A percentile compares a stretch with the other conserved stretches of the same genome.
Evolutionary conservation across 495 filamentous ascomycete species (phyloP).

Genomic region (Penicillium desertorum): DNA sequence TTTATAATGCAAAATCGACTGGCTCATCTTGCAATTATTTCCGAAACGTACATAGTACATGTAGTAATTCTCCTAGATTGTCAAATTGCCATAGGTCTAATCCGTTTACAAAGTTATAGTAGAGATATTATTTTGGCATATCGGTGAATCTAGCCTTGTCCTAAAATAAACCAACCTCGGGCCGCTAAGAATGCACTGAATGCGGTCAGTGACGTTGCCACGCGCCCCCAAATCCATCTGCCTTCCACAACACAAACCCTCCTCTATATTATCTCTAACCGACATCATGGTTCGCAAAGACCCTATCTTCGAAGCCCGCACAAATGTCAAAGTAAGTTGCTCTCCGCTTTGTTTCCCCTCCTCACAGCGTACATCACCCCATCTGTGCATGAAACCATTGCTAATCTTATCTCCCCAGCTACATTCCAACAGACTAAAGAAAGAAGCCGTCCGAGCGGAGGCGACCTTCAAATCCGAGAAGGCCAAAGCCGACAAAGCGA

Average conservation of each 20-base stretch:
- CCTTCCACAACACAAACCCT: constrained; percentile 10
- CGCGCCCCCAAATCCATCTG: constrained; percentile 17
- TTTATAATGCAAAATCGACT: constrained; percentile 15
- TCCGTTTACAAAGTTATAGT: too few species aligned
- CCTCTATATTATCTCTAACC: background rate
- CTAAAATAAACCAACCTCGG: constrained; percentile 2
- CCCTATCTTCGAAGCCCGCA: constrained; percentile 52
- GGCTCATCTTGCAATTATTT: constrained; percentile 11
- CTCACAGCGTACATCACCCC: constrained; percentile 1
- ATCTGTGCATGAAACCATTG: background rate
- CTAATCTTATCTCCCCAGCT: constrained; percentile 27
- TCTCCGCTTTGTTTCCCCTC: constrained; percentile 6
- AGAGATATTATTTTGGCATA: too few species aligned
- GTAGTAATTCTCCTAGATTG: background rate
- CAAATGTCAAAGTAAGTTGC: constrained; percentile 47
- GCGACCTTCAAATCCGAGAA: constrained; percentile 50
- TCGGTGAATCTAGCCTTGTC: background rate
- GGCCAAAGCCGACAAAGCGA: constrained; percentile 49
- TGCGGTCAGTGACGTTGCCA: constrained; percentile 34
- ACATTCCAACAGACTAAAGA: constrained; percentile 50
- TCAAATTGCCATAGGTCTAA: background rate
- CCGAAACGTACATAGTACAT: background rate
- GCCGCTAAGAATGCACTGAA: constrained; percentile 21
- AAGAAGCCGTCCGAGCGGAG: constrained; percentile 47
- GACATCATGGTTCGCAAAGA: constrained; percentile 48